Evolutionary conservation across 768 basidiomycete species (phyloP), one percentile per base, ranked within the genome.

Genomic region (Rhizopogon rudus): DNA sequence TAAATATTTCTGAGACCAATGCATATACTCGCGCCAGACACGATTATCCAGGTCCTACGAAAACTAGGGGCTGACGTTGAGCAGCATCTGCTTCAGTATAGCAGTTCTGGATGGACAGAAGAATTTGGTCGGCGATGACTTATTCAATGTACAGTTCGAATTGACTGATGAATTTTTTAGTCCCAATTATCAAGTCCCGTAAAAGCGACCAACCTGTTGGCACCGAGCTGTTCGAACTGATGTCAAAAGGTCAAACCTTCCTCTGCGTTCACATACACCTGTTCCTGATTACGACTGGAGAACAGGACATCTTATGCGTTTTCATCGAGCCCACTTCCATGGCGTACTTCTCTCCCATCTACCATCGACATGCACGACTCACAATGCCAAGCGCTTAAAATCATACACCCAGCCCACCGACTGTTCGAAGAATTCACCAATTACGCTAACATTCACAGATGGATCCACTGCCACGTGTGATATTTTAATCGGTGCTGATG

Each of bases 301-400:
- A n/a, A 40, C 62, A 83, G 82, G 82, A 16, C 67, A 69, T 54
- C 52, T 82, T 57, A 71, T 82, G 55, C 67, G 61, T 51, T 75
- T 89, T 57, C 87, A 87, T 66, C 81, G 88, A 14, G 76, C 85
- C 22, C 84, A 87, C 60, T 86, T 88, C 61, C 86, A 88, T 54
- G 67, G 71, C 20, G 78, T 76, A 2, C 74, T 90, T 53, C 73
- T 89, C 9, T 66, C 71, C 40, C 72, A 73, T 54, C 66, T 88
- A 29, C 72, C 79, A 1, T 61, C 75, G 16, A 70, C 74, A 3
- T 80, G 75, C 62, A 73, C 69, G 44, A 73, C 77, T 5, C 71
- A 79, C 53, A 81, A 78, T 53, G 75, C 74, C 13, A 89, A 86
- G 65, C 83, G 82, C 12, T 75, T 89, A 20, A 72, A 74, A 52